Conservation (phyloP, 1,284 basidiomycete species). For the Cutaneotrichosporon cavernicola region DNA sequence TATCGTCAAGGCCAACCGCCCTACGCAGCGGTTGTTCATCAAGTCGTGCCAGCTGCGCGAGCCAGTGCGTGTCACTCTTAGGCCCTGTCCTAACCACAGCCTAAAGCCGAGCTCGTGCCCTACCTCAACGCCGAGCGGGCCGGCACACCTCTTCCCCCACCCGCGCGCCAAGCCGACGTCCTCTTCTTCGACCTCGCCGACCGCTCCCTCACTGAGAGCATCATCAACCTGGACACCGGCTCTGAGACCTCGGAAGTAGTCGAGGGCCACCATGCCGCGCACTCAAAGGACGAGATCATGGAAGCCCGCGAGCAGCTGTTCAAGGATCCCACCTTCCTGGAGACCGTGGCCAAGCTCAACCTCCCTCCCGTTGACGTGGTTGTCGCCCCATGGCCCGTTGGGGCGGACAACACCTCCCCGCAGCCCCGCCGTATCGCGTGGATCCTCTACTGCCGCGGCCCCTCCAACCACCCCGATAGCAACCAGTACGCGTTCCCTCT, state of each 20-base stretch:
- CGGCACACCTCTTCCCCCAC: background rate
- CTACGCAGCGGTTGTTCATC: background rate
- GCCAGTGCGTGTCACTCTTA: background rate
- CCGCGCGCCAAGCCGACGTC: constrained; percentile 9
- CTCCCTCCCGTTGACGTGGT: background rate
- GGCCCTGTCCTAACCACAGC: constrained; percentile 1
- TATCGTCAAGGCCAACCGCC: constrained; percentile 10
- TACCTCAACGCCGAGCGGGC: constrained; percentile 12
- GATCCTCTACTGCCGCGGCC: constrained; percentile 9
- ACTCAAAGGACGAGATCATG: background rate
- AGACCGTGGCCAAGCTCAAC: constrained; percentile 1
- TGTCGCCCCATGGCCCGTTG: constrained; percentile 8
- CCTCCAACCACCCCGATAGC: constrained; percentile 7
- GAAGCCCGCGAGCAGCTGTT: background rate
- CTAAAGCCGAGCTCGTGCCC: constrained; percentile 7
- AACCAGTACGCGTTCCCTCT: constrained; percentile 14
- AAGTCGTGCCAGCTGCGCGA: constrained; percentile 12
- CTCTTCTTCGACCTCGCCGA: constrained; percentile 10
- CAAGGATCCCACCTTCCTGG: background rate
- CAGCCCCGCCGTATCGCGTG: constrained; percentile 5
- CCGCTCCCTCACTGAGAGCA: background rate
- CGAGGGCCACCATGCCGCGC: constrained; percentile 5
- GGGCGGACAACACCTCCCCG: constrained; percentile 6
- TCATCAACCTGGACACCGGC: constrained; percentile 11
- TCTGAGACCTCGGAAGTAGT: background rate